Conservation (phyloP, 129 eudicot species). For the Flaveria linearis region DNA sequence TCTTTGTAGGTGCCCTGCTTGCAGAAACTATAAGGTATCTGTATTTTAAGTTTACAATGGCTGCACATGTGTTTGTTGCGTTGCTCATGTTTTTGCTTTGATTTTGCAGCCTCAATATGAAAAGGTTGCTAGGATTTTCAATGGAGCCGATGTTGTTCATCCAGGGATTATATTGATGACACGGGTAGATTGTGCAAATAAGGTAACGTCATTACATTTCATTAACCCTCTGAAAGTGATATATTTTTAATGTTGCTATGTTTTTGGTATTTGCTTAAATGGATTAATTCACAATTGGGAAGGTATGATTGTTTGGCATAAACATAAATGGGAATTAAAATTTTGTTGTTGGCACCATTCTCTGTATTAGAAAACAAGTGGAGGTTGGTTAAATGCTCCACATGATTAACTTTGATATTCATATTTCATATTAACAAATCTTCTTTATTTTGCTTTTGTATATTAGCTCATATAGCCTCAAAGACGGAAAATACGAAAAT, state of each 20-base stretch:
- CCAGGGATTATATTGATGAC: conserved; percentile 86
- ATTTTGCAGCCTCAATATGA: conserved; percentile 87
- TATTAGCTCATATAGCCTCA: conserved; percentile 66
- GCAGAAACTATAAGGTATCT: conserved; percentile 93
- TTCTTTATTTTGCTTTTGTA: conserved; percentile 19
- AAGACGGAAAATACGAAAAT: conserved; percentile 65
- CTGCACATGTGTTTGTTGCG: conserved; percentile 1
- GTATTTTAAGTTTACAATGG: not conserved
- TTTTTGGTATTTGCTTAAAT: conserved; percentile 43
- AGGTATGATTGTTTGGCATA: conserved; percentile 46
- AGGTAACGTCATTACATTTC: conserved; percentile 52
- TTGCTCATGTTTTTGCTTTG: conserved; percentile 10
- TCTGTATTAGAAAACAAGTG: conserved; percentile 8
- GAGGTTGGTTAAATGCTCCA: not conserved
- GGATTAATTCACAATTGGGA: conserved; percentile 78
- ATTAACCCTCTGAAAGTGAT: conserved; percentile 1
- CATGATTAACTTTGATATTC: not conserved
- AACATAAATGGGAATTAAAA: not conserved
- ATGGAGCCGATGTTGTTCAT: conserved; percentile 82
- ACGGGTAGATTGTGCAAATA: conserved; percentile 85
- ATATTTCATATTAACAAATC: not conserved
- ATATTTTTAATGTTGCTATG: conserved; percentile 6
- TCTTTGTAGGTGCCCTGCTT: conserved; percentile 95
- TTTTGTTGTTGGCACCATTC: not conserved
- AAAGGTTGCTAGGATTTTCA: conserved; percentile 87